Evolutionary conservation across 148 eudicot genomes (phyloP).

Genomic region (Spergularia marina): DNA sequence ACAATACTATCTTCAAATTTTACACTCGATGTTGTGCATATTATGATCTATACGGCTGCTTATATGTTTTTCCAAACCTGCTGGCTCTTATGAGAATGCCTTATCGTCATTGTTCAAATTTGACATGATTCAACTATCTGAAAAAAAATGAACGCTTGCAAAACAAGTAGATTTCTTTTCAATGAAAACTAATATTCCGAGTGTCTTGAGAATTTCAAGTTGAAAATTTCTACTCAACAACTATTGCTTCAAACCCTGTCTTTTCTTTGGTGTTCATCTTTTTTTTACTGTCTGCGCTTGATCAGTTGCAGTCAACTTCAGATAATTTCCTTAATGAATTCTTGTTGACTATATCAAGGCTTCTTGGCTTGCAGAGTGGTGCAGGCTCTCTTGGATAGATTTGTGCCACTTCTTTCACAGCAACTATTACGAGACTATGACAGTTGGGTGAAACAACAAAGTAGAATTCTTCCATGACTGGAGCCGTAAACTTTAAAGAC

Average conservation of each 20-base stretch:
- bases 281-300: not conserved
- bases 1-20: too few relatives aligned
- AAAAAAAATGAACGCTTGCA: not conserved
- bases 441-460: slow-evolving; percentile 54
- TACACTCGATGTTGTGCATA: too few relatives aligned
- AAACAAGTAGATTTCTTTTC: not conserved
- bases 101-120: too few relatives aligned
- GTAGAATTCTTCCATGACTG: slow-evolving; percentile 22
- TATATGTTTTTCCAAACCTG: too few relatives aligned
- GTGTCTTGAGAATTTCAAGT: not conserved
- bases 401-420: slow-evolving; percentile 66
- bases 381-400: slow-evolving; percentile 77
- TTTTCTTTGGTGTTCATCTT: not conserved
- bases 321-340: not conserved
- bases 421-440: slow-evolving; percentile 61
- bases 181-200: not conserved
- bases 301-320: not conserved
- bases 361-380: slow-evolving; percentile 55
- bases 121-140: too few relatives aligned
- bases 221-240: not conserved
- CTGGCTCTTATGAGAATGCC: too few relatives aligned
- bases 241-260: not conserved
- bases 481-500: slow-evolving; percentile 6
- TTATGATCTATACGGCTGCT: too few relatives aligned
- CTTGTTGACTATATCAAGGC: not conserved